Evolutionary conservation across 176 grass and related monocot species (phyloP).

Genomic region (Aechmea fasciata): DNA sequence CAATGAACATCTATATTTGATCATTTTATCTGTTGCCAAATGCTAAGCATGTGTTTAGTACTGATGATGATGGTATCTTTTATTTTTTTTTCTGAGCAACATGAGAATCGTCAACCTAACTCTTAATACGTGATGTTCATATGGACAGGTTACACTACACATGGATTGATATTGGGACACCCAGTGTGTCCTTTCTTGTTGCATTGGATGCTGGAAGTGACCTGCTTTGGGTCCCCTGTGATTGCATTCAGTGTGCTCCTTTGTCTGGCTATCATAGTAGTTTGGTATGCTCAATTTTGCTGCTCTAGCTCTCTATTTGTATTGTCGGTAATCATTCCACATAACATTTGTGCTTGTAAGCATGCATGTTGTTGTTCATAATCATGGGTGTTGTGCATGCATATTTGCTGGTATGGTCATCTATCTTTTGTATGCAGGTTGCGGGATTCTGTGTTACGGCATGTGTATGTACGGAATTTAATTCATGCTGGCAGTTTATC

Average conservation of each 20-base stretch:
- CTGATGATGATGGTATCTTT: neutral
- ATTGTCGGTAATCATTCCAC: neutral
- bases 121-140: neutral
- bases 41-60: neutral
- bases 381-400: neutral
- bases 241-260: constrained; percentile 83
- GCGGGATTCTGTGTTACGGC: too few species aligned
- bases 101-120: neutral
- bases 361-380: neutral
- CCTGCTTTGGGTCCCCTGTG: constrained; percentile 93
- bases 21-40: too few species aligned
- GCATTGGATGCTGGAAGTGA: constrained; percentile 96
- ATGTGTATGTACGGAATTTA: too few species aligned
- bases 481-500: too few species aligned
- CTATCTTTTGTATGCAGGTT: too few species aligned
- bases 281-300: constrained; percentile 45
- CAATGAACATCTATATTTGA: too few species aligned
- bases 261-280: constrained; percentile 71
- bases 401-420: too few species aligned
- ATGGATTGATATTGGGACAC: constrained; percentile 90
- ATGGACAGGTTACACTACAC: constrained; percentile 78
- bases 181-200: constrained; percentile 73
- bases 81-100: neutral
- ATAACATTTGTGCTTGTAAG: neutral
- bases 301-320: neutral